Conservation (phyloP, 2,329 filamentous ascomycete species). For the Mycosphaerella sp. region DNA sequence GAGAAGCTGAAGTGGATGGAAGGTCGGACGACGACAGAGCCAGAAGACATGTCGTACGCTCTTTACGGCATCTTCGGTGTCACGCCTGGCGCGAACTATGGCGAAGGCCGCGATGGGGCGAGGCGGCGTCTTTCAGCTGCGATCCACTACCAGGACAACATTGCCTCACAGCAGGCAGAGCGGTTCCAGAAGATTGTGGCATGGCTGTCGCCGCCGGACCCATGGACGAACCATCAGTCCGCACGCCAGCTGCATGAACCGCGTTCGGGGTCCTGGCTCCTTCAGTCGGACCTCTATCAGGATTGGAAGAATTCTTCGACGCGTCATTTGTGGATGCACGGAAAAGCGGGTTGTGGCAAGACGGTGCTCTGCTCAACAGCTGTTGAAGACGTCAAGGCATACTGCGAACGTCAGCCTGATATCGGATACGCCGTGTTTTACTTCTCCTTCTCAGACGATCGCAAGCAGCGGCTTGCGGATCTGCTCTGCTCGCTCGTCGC, state of each 20-base stretch:
- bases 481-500: conserved; percentile 18
- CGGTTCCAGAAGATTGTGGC: conserved; percentile 13
- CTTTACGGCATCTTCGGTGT: conserved; percentile 20
- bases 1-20: conserved; percentile 22
- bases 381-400: conserved; percentile 14
- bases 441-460: conserved; percentile 16
- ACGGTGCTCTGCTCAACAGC: conserved; percentile 23
- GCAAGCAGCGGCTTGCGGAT: conserved; percentile 16
- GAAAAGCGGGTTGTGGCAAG: conserved; percentile 23
- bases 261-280: conserved; percentile 17
- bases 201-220: conserved; percentile 23
- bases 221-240: conserved; percentile 17
- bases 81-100: conserved; percentile 15
- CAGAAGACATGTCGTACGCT: conserved; percentile 21
- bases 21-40: conserved; percentile 12
- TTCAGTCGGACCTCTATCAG: conserved; percentile 16
- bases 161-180: conserved; percentile 10
- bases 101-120: conserved; percentile 16
- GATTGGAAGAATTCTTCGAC: conserved; percentile 17
- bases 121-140: conserved; percentile 15
- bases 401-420: conserved; percentile 4
- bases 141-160: conserved; percentile 1
- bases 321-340: conserved; percentile 21
- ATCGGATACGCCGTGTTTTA: conserved; percentile 15
- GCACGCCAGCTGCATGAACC: conserved; percentile 12